These are phyloP conservation scores for Trichoderma harzianum DNA, from an alignment of 2,329 filamentous ascomycete species.

Conservation along the genomic window DNA sequence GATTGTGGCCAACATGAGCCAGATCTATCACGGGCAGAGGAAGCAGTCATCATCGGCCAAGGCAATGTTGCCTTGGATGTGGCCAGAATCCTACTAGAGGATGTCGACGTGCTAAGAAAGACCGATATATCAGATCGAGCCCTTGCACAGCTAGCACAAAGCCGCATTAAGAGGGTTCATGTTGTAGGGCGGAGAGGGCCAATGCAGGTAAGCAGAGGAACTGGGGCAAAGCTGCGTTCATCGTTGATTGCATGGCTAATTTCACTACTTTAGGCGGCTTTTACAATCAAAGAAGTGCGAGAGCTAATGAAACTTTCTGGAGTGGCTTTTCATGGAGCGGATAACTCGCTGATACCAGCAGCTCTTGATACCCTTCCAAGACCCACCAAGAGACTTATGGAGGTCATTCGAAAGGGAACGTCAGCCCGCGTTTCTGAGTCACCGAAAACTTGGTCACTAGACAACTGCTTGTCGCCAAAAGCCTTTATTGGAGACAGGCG, in stretches of 20 bases:
- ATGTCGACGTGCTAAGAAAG: slow-evolving; percentile 67
- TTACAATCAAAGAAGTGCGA: slow-evolving; percentile 90
- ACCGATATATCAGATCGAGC: slow-evolving; percentile 91
- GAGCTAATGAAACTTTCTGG: slow-evolving; percentile 76
- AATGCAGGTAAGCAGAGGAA: slow-evolving; percentile 61
- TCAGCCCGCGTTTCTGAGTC: slow-evolving; percentile 30
- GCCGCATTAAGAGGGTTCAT: slow-evolving; percentile 72
- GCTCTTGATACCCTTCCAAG: slow-evolving; percentile 69
- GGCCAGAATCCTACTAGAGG: slow-evolving; percentile 77
- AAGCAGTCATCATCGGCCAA: slow-evolving; percentile 86
- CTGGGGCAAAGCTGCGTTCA: background rate
- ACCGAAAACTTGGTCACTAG: slow-evolving; percentile 73
- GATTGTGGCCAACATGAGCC: slow-evolving; percentile 72
- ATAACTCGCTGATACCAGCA: slow-evolving; percentile 62
- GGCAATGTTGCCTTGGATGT: slow-evolving; percentile 96
- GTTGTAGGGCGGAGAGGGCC: slow-evolving; percentile 89
- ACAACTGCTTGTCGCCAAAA: slow-evolving; percentile 78
- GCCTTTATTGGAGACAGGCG: slow-evolving; percentile 56
- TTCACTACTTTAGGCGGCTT: slow-evolving; percentile 63
- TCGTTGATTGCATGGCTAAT: background rate
- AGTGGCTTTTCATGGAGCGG: slow-evolving; percentile 69
- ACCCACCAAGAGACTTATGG: slow-evolving; percentile 71
- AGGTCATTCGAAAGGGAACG: slow-evolving; percentile 76
- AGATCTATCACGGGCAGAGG: slow-evolving; percentile 69
- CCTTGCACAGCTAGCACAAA: slow-evolving; percentile 67